These are phyloP conservation scores for Phytophthora ramorum DNA, from an alignment of 352 stramenopile species.

Conservation along the genomic window DNA sequence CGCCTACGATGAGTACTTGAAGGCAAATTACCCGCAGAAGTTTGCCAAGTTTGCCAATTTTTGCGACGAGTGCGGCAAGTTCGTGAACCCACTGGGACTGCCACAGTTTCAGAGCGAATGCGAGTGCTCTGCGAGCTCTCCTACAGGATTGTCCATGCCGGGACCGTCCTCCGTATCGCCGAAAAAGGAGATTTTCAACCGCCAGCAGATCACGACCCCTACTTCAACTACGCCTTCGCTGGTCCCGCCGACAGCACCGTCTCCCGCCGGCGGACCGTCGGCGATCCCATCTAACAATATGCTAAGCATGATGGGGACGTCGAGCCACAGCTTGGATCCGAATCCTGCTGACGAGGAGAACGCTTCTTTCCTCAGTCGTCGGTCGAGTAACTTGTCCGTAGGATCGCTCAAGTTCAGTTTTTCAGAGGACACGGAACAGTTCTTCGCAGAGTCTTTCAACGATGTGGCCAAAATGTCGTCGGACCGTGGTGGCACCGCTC, in stretches of 20 bases:
- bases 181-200: conserved; percentile 49
- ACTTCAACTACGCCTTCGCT: conserved; percentile 33
- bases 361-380: conserved; percentile 37
- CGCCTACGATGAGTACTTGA: conserved; percentile 86
- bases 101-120: conserved; percentile 82
- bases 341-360: conserved; percentile 50
- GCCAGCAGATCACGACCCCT: conserved; percentile 43
- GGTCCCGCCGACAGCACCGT: conserved; percentile 41
- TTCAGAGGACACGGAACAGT: conserved; percentile 68
- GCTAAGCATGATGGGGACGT: conserved; percentile 33
- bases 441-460: conserved; percentile 66
- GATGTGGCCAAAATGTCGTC: conserved; percentile 54
- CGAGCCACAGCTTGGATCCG: conserved; percentile 40
- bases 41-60: conserved; percentile 91
- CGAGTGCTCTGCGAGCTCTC: conserved; percentile 52
- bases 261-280: conserved; percentile 32
- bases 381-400: conserved; percentile 72
- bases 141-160: conserved; percentile 11
- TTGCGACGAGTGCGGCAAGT: conserved; percentile 79
- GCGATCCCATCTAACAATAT: conserved; percentile 9
- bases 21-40: conserved; percentile 82
- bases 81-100: conserved; percentile 83
- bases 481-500: conserved; percentile 22
- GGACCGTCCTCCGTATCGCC: conserved; percentile 31
- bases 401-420: conserved; percentile 80